Base-by-base conservation (phyloP, 2,329 filamentous ascomycete species). In the Microsporum audouinii region DNA sequence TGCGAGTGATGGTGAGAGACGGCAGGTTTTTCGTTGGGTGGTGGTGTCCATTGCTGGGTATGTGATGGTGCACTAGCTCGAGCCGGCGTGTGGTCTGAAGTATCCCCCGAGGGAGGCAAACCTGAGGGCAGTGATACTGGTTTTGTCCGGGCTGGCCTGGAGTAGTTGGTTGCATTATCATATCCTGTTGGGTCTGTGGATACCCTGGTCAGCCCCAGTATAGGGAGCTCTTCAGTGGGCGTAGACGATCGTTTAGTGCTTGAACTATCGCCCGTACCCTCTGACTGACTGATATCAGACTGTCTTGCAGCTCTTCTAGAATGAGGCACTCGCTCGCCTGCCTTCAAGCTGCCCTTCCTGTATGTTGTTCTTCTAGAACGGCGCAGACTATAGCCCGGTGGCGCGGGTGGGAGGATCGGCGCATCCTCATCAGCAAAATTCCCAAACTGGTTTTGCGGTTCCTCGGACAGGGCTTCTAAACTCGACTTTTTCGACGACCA, bases 301-400 rank as follows among this genome's bases (percentile, higher is more conserved):
- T 83, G 81, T 62, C 83, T 83, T 49, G 83, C 81, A 51, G 84
- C 79, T 43, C 92, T 83, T 72, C 89, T 89, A 0, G 89, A 88
- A 57, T 90, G 87, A 0, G 88, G 84, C 2, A 84, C 79, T 60
- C 88, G 83, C 63, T 94, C 88, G 29, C 88, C 88, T 66, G 86
- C 89, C 58, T 88, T 86, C 64, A 96, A 73, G 76, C 91, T 96
- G 38, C 91, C 91, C 62, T 89, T 89, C 68, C 91, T 81, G 72
- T 97, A 97, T 31, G 89, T 92, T 3, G 94, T 99, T 60, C 89
- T 84, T 23, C 91, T 99, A 10, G 94, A 96, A 64, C 94, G 84
- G 67, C 94, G 87, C 57, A 99, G 77, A 36, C 89, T 89, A 72
- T 87, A 85, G 2, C 89, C 89, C 0, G 85, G 85, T 23, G 87